Evolutionary conservation across 148 eudicot genomes (phyloP).

Genomic region (Pharnaceum exiguum): DNA sequence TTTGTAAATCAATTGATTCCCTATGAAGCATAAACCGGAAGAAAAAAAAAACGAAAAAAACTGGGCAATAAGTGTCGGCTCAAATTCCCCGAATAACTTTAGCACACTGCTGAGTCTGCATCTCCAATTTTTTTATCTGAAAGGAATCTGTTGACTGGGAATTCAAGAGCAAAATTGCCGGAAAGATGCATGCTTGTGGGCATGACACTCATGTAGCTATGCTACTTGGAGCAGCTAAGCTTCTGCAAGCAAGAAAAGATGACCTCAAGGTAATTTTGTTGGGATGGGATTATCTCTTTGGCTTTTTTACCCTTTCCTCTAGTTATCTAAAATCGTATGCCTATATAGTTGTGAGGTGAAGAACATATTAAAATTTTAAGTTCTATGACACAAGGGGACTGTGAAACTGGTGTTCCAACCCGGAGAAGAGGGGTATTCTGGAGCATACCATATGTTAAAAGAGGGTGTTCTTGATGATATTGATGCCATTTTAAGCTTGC

Average conservation of each 20-base stretch:
- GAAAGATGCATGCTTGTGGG: slow-evolving; percentile 80
- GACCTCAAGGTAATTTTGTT: slow-evolving; percentile 40
- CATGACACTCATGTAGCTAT: slow-evolving; percentile 72
- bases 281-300: background rate
- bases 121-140: slow-evolving; percentile 5
- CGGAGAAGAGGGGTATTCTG: slow-evolving; percentile 74
- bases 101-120: background rate
- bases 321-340: background rate
- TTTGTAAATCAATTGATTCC: too few species aligned
- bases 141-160: slow-evolving; percentile 72
- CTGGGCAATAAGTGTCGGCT: too few species aligned
- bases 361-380: too few species aligned
- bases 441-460: slow-evolving; percentile 57
- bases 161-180: slow-evolving; percentile 53
- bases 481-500: slow-evolving; percentile 48
- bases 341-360: too few species aligned
- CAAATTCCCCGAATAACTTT: background rate
- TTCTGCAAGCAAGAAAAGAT: slow-evolving; percentile 42
- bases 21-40: too few species aligned
- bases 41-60: too few species aligned
- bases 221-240: slow-evolving; percentile 72
- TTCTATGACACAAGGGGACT: slow-evolving; percentile 55
- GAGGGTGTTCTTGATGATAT: slow-evolving; percentile 51
- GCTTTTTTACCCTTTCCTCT: background rate
- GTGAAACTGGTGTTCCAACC: slow-evolving; percentile 76